These are phyloP conservation scores for Geranium brycei DNA, from an alignment of 345 rosid species.

Conservation along the genomic window DNA sequence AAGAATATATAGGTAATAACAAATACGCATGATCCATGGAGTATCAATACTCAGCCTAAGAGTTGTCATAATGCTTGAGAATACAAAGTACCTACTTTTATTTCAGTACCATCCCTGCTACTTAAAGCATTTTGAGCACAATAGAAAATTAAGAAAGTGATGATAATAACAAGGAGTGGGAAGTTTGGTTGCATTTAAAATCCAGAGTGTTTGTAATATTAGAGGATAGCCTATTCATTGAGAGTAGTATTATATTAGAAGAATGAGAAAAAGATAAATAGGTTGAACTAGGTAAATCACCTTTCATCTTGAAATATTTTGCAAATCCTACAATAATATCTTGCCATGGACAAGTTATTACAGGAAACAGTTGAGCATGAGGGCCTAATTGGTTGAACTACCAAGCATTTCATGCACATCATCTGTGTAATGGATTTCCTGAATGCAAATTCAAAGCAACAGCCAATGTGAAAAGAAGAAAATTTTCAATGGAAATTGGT, in stretches of 20 bases:
- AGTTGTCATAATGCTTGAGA: not conserved
- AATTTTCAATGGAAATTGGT: not conserved
- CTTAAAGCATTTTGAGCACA: not conserved
- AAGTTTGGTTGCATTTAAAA: slow-evolving; percentile 1
- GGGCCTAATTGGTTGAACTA: slow-evolving; percentile 47
- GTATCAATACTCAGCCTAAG: not conserved
- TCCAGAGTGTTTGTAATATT: not conserved
- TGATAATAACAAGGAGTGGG: not conserved
- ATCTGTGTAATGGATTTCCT: slow-evolving; percentile 54
- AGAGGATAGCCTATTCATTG: not conserved
- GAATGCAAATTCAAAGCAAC: slow-evolving; percentile 8
- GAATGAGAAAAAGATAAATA: not conserved
- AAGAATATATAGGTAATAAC: not conserved
- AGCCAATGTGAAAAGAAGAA: slow-evolving; percentile 2
- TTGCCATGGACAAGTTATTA: slow-evolving; percentile 46
- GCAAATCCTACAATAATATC: slow-evolving; percentile 72
- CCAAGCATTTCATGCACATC: slow-evolving; percentile 85
- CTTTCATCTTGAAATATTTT: slow-evolving; percentile 62
- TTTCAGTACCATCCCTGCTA: not conserved
- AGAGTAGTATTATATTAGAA: not conserved
- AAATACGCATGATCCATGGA: not conserved
- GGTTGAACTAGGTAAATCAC: slow-evolving; percentile 19
- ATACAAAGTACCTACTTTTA: too few species aligned
- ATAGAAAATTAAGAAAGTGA: not conserved
- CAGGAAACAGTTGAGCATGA: slow-evolving; percentile 49